Evolutionary conservation across 1,284 basidiomycete species (phyloP), one percentile per base, ranked within the genome.

Genomic region (Microbotryum silenes-acaulis): DNA sequence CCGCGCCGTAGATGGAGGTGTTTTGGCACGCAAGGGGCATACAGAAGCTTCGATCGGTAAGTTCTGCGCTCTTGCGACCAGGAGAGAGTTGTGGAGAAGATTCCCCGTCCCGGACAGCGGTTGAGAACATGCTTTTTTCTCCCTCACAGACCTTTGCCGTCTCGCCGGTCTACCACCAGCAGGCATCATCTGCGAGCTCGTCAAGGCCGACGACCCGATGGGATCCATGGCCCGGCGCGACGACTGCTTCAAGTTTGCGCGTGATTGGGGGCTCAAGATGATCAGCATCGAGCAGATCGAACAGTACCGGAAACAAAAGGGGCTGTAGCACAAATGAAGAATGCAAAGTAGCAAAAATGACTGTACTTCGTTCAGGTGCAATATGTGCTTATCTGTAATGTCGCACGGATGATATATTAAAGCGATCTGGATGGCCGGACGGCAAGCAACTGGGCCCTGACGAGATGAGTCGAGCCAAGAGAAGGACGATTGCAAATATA

Each of bases 201-300:
- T 98, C 45, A 93, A 97, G 71, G 91, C 97, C 56, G 84, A 93
- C 72, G 79, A 81, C 63, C 82, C 83, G n/a, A 76, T 82, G 69
- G 96, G 96, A 2, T 84, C 81, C n/a, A 99, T 99, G 90, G 91
- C 93, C 47, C 81, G 92, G n/a, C 80, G 92, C 42, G 92, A 97
- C 73, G 91, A 92, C 71, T 96, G 91, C 73, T 81, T 91, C 70
- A 81, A 82, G 57, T 98, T 99, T 73, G 94, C 96, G n/a, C 85
- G 89, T 74, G 78, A 81, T 46, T 94, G 89, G 87, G 87, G 89
- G 6, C 75, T 98, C 65, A 91, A 89, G 75, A 89, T 96, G 83
- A 90, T 97, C 70, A 93, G 88, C 65, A 88, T 99, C 23, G 91
- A 93, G 65, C 77, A 79, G 72, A 71, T 84, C 63, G 78, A 75